Evolutionary conservation across 306 rosid species (phyloP), one percentile per base, ranked within the genome.

Genomic region (Rosa rugosa): DNA sequence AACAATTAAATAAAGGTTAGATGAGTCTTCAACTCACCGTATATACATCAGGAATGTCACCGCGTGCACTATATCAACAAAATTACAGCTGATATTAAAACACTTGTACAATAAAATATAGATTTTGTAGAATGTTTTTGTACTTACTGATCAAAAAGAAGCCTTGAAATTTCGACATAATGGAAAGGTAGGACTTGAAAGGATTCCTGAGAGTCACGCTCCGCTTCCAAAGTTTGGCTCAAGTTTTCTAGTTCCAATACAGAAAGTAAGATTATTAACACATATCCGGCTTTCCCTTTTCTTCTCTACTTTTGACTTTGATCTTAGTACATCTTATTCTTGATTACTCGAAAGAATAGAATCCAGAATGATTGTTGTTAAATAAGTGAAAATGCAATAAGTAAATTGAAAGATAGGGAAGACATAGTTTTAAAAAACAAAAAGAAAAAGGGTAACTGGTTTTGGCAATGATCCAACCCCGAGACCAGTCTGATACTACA

Each of bases 131-230:
- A 56, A 62, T 27, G 69, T 69, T 70, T 49, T 70, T 71, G 57
- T 44, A 85, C 95, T 86, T 84, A 93, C 98, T 87, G 91, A 51
- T 91, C 89, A 84, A 86, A 89, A 83, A 90, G 88, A 86, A 88
- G 94, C 77, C 88, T 89, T 23, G 98, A 90, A 77, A 93, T 93
- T 87, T 96, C 99, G 47, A 96, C 92, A 73, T 96, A 96, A 90
- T 96, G 96, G 74, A 96, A 96, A 54, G 98, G 99, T 79, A 96
- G 83, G 46, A 91, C 87, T 69, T 90, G 97, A 38, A 92, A 96
- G 75, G 94, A 83, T 80, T 91, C 94, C 82, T 90, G 98, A 74
- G 99, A 89, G 47, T 90, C 90, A 13, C 98, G 89, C 84, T 96
- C 98, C 5, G 90, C 92, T 80, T 96, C 99, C 85, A 93, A 84